Evolutionary conservation across 257 asterid genomes (phyloP).

Genomic region (Rubia yunnanensis): DNA sequence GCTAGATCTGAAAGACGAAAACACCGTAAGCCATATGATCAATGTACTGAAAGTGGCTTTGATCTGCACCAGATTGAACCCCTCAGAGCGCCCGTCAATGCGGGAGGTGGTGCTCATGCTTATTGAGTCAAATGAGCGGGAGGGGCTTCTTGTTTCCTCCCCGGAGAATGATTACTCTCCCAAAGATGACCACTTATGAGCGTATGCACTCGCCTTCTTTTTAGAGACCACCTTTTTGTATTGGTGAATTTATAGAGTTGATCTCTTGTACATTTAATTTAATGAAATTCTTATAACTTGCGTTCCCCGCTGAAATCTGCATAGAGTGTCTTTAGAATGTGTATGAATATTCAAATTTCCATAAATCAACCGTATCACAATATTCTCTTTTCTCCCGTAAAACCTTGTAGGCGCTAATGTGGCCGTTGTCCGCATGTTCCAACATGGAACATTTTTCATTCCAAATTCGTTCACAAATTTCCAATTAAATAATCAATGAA

Average conservation of each 20-base stretch:
- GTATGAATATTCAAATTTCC: too few relatives aligned
- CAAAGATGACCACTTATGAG: constrained; percentile 34
- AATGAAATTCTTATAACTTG: constrained; percentile 17
- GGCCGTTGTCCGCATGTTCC: too few relatives aligned
- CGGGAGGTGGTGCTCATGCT: constrained; percentile 79
- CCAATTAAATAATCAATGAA: too few relatives aligned
- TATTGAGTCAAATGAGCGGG: constrained; percentile 60
- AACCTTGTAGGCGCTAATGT: too few relatives aligned
- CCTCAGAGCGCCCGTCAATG: constrained; percentile 78
- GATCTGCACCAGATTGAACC: constrained; percentile 69
- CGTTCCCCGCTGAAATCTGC: background rate
- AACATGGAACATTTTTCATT: too few relatives aligned
- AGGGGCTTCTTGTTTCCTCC: constrained; percentile 38
- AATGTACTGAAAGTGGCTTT: constrained; percentile 65
- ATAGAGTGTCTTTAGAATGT: background rate
- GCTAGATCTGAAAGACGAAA: constrained; percentile 41
- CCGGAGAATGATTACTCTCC: constrained; percentile 36
- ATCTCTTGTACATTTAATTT: constrained; percentile 30
- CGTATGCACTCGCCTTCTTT: constrained; percentile 21
- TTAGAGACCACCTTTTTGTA: constrained; percentile 18
- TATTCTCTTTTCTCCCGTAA: too few relatives aligned
- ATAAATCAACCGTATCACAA: too few relatives aligned
- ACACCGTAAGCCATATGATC: constrained; percentile 56
- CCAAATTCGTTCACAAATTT: too few relatives aligned
- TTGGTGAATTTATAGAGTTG: constrained; percentile 22